Conservation (phyloP, 768 basidiomycete species). For the Postia placenta region DNA sequence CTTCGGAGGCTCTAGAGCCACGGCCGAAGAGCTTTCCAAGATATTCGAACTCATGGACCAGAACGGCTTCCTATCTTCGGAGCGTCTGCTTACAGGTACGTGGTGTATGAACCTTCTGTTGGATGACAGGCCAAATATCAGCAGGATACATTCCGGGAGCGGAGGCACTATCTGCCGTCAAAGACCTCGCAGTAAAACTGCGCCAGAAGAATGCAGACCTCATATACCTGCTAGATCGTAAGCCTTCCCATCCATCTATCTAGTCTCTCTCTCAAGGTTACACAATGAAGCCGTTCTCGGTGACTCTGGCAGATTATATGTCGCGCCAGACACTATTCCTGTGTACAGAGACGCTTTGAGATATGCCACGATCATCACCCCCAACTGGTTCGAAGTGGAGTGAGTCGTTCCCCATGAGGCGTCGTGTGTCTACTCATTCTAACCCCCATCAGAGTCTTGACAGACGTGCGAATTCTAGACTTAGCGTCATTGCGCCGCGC, state of each 20-base stretch:
- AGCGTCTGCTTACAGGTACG: constrained; percentile 75
- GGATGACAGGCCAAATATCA: not conserved
- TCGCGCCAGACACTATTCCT: constrained; percentile 80
- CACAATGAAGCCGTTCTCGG: constrained; percentile 80
- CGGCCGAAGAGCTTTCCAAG: constrained; percentile 64
- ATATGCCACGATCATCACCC: constrained; percentile 91
- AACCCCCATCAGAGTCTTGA: constrained; percentile 55
- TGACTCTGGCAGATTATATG: constrained; percentile 85
- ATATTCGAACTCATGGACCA: constrained; percentile 71
- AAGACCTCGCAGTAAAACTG: constrained; percentile 54
- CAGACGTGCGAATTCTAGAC: constrained; percentile 64
- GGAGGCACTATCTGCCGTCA: constrained; percentile 65
- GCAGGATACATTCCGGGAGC: constrained; percentile 86
- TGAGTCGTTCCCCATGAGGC: constrained; percentile 30
- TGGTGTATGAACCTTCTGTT: too few species aligned
- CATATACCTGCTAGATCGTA: constrained; percentile 90
- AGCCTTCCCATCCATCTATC: constrained; percentile 22
- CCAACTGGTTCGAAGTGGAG: constrained; percentile 99
- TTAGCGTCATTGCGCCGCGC: constrained; percentile 60
- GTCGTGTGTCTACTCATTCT: constrained; percentile 1
- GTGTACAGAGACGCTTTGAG: constrained; percentile 75
- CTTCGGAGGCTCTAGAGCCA: constrained; percentile 74
- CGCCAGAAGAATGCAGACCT: constrained; percentile 51
- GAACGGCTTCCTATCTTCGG: constrained; percentile 69
- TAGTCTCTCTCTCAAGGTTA: not conserved